phyloP scores from a whole-genome alignment of 441 rosid species.

The Manihot esculenta region DNA sequence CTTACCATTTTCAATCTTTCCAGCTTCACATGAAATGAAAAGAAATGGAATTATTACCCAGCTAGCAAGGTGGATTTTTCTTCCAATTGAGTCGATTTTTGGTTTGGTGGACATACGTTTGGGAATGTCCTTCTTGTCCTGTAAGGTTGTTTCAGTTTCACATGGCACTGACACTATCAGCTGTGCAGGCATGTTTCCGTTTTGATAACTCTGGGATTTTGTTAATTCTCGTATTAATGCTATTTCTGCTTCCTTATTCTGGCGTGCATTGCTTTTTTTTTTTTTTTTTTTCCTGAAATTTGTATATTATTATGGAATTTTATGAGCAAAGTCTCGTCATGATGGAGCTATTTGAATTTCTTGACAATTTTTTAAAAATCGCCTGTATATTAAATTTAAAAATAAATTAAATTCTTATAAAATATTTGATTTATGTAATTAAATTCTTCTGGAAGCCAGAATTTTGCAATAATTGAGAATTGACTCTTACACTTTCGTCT shows the following conservation, averaged over 20 bases:
- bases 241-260: neutral
- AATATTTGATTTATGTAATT: no score
- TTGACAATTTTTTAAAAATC: neutral
- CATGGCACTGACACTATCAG: constrained; percentile 34
- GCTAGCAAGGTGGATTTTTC: neutral
- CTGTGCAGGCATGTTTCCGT: constrained; percentile 16
- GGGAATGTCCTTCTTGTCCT: constrained; percentile 31
- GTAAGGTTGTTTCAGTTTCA: constrained; percentile 22
- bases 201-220: neutral
- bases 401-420: no score
- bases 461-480: no score
- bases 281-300: no score
- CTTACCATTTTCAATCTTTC: neutral
- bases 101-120: neutral
- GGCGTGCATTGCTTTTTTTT: no score
- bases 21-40: neutral
- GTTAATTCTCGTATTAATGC: neutral
- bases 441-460: no score
- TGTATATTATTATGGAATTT: no score
- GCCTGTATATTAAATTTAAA: neutral
- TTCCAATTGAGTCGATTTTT: neutral
- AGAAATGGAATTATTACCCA: neutral
- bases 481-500: no score
- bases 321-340: neutral
- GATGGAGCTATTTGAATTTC: neutral